Evolutionary conservation across 345 rosid species (phyloP).

Genomic region (Mallotus nudiflorus): DNA sequence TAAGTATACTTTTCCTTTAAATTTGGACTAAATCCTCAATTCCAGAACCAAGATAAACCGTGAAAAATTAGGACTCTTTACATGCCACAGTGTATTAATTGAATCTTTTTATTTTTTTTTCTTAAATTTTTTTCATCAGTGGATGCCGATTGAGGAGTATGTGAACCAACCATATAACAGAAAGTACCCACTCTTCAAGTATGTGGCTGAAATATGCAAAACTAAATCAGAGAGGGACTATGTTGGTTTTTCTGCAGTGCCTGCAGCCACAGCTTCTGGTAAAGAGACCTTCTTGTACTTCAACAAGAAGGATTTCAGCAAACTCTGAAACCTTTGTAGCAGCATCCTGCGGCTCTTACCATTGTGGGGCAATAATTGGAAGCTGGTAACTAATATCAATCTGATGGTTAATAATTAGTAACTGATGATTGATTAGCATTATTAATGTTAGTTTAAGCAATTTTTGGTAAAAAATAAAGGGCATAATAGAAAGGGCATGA

Average conservation of each 20-base stretch:
- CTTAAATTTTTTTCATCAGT: slow-evolving; percentile 43
- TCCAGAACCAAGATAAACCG: neutral
- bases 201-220: slow-evolving; percentile 57
- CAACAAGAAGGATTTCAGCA: slow-evolving; percentile 34
- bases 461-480: no score
- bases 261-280: slow-evolving; percentile 47
- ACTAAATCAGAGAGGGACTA: slow-evolving; percentile 43
- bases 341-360: neutral
- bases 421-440: no score
- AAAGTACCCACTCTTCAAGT: slow-evolving; percentile 42
- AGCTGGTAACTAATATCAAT: no score
- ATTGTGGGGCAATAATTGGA: no score
- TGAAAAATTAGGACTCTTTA: neutral
- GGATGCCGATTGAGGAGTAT: slow-evolving; percentile 73
- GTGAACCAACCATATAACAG: slow-evolving; percentile 54
- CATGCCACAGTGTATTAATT: no score
- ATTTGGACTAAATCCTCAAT: neutral
- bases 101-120: no score
- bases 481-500: no score
- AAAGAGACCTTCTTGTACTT: slow-evolving; percentile 48
- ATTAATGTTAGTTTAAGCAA: no score
- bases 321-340: neutral
- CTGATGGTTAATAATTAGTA: no score
- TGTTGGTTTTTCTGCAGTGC: slow-evolving; percentile 48
- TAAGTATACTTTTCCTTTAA: neutral